phyloP scores from a whole-genome alignment of 2,329 filamentous ascomycete species.

The Tothia fuscella region DNA sequence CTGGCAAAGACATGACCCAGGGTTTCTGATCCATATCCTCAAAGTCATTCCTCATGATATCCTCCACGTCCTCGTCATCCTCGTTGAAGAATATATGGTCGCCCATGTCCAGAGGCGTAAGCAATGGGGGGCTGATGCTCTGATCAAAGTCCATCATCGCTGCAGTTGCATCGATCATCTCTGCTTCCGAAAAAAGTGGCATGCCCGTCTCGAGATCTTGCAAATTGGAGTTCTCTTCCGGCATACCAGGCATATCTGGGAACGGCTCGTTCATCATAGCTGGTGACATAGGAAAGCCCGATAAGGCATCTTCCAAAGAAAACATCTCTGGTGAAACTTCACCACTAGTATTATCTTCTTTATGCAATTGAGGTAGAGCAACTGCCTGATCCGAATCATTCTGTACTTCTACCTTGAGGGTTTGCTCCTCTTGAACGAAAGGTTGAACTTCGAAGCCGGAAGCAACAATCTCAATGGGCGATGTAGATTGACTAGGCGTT shows the following conservation, averaged over 20 bases:
- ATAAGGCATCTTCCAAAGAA: neutral
- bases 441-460: neutral
- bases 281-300: neutral
- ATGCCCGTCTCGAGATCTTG: neutral
- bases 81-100: constrained; percentile 6
- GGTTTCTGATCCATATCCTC: neutral
- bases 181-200: neutral
- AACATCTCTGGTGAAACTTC: neutral
- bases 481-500: neutral
- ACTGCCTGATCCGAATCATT: neutral
- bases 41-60: constrained; percentile 3
- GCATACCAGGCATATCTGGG: neutral
- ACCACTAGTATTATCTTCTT: neutral
- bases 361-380: too few relatives aligned
- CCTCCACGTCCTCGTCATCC: constrained; percentile 4
- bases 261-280: neutral
- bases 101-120: constrained; percentile 3
- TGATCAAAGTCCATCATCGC: neutral
- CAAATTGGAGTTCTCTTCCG: neutral
- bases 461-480: neutral
- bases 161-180: neutral
- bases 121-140: neutral
- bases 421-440: neutral
- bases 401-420: neutral
- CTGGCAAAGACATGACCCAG: constrained; percentile 5